Evolutionary conservation across 371 early-diverging fungal species (phyloP).

Genomic region (Syncephalis plumigaleata): DNA sequence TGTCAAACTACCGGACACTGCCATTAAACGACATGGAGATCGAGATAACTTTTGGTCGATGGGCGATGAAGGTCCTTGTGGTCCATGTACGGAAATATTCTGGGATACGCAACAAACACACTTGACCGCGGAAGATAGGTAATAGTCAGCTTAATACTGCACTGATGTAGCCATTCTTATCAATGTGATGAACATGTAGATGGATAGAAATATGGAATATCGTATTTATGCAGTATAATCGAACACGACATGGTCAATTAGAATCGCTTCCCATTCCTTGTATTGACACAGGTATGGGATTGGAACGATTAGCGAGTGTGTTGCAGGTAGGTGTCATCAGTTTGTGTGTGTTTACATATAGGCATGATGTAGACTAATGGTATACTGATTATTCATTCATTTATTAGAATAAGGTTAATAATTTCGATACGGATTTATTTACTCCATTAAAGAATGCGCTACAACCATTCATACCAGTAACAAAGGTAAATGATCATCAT

Average conservation of each 20-base stretch:
- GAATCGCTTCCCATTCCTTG: constrained; percentile 35
- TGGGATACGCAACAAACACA: constrained; percentile 47
- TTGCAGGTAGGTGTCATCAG: constrained; percentile 25
- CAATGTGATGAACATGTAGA: too few relatives aligned
- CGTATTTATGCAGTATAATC: constrained; percentile 65
- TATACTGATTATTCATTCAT: not conserved
- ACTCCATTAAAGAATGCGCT: constrained; percentile 22
- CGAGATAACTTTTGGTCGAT: constrained; percentile 72
- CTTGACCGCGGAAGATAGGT: constrained; percentile 16
- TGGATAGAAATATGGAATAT: constrained; percentile 77
- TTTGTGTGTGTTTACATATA: too few relatives aligned
- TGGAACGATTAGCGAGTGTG: constrained; percentile 52
- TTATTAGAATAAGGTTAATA: constrained; percentile 30
- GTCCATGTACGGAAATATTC: constrained; percentile 66
- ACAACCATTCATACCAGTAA: constrained; percentile 13
- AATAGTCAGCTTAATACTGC: constrained; percentile 1
- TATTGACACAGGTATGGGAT: constrained; percentile 71
- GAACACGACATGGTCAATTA: constrained; percentile 30
- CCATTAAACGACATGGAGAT: constrained; percentile 32
- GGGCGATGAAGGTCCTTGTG: constrained; percentile 73
- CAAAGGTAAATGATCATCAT: not conserved
- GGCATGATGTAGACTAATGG: not conserved
- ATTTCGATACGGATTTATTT: constrained; percentile 57
- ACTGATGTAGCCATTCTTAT: too few relatives aligned
- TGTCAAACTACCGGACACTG: constrained; percentile 33